Conservation (phyloP, 2,329 filamentous ascomycete genomes). For the Cytospora chrysosperma region DNA sequence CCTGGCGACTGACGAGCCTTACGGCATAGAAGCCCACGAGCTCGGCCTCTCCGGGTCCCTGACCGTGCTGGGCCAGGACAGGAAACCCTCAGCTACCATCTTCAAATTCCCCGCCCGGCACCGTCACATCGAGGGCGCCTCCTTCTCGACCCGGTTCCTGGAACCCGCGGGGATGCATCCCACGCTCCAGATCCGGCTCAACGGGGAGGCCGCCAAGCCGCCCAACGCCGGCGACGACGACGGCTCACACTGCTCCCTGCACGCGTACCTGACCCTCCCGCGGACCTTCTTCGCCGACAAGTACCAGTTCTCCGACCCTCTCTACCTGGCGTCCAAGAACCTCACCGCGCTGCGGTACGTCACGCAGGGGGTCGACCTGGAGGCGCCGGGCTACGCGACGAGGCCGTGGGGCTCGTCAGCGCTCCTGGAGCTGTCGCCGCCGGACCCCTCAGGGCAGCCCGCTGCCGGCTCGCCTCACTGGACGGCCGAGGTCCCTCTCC, state of each 20-base stretch:
- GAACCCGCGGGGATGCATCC: constrained; percentile 80
- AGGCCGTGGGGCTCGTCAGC: constrained; percentile 75
- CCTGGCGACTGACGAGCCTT: constrained; percentile 62
- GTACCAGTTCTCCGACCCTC: constrained; percentile 74
- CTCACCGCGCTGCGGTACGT: constrained; percentile 66
- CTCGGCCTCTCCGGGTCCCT: constrained; percentile 76
- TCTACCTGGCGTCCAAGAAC: constrained; percentile 81
- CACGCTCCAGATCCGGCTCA: constrained; percentile 67
- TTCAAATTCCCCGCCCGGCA: constrained; percentile 86
- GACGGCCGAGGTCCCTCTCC: constrained; percentile 74
- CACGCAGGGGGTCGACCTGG: constrained; percentile 78
- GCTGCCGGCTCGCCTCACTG: constrained; percentile 46
- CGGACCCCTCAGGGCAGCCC: constrained; percentile 36
- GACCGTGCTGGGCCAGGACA: constrained; percentile 73
- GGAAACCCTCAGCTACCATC: constrained; percentile 69
- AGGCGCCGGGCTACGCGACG: constrained; percentile 82
- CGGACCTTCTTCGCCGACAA: constrained; percentile 80
- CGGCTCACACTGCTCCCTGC: constrained; percentile 65
- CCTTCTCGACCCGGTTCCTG: constrained; percentile 65
- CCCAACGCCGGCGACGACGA: constrained; percentile 41
- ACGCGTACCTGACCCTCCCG: constrained; percentile 82
- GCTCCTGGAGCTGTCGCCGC: constrained; percentile 69
- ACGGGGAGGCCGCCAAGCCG: constrained; percentile 42
- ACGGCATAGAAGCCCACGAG: constrained; percentile 65
- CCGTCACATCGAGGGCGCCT: constrained; percentile 48